Conservation (phyloP, 2,329 filamentous ascomycete genomes). For the Blastomyces gilchristii region DNA sequence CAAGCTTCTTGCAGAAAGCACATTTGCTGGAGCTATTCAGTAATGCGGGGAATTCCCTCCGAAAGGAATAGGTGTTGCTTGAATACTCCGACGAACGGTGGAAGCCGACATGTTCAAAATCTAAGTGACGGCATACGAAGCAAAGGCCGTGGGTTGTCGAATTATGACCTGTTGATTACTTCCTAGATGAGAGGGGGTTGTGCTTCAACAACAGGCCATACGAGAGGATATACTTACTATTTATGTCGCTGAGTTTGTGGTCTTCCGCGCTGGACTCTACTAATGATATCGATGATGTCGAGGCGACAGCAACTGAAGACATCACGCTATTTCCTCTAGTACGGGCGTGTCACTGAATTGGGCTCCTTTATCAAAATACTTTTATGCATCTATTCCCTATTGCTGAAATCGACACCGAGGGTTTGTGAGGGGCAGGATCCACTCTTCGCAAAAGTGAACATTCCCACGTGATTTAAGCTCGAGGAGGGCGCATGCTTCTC, state of each 20-base stretch:
- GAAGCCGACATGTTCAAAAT: slow-evolving; percentile 2
- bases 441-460: no score
- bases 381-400: neutral
- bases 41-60: neutral
- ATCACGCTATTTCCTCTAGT: neutral
- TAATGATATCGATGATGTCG: neutral
- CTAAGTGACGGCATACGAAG: neutral
- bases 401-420: no score
- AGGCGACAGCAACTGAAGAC: neutral
- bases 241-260: neutral
- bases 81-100: neutral
- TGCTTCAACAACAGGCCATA: neutral
- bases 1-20: slow-evolving; percentile 1
- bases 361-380: neutral
- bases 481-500: no score
- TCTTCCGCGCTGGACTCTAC: neutral
- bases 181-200: neutral
- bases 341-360: neutral
- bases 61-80: neutral
- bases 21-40: neutral
- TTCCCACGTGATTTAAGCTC: neutral
- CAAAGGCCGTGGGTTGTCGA: neutral
- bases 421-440: no score
- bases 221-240: neutral
- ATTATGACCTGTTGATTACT: neutral